Conservation (phyloP, 1,284 basidiomycete genomes). For the Jaminaea rosea region DNA sequence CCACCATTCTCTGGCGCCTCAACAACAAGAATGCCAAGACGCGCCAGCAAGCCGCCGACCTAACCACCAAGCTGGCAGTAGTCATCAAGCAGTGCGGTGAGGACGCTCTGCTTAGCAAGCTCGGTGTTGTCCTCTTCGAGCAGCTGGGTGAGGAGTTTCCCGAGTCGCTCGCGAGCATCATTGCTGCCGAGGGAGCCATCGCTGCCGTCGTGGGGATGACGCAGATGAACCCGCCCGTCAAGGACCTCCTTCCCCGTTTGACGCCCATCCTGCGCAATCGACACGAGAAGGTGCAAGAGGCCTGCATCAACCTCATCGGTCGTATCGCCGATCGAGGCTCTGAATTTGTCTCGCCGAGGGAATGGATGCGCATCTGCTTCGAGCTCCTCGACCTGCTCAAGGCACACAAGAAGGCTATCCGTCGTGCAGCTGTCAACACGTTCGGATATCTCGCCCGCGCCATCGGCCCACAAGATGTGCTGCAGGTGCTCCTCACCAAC, state of each 20-base stretch:
- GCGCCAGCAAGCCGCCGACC: slow-evolving; percentile 93
- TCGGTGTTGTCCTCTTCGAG: slow-evolving; percentile 93
- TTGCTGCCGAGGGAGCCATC: slow-evolving; percentile 94
- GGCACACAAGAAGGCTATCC: slow-evolving; percentile 97
- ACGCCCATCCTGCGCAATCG: slow-evolving; percentile 96
- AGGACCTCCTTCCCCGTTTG: slow-evolving; percentile 96
- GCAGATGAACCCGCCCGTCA: slow-evolving; percentile 98
- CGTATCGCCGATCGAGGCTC: slow-evolving; percentile 98
- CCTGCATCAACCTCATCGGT: slow-evolving; percentile 97
- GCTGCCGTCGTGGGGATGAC: slow-evolving; percentile 99
- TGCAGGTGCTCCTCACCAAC: slow-evolving; percentile 92
- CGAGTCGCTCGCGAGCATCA: slow-evolving; percentile 91
- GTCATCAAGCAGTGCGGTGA: slow-evolving; percentile 99
- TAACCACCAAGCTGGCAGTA: slow-evolving; percentile 85
- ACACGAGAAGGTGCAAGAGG: slow-evolving; percentile 99
- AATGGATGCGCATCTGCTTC: slow-evolving; percentile 99
- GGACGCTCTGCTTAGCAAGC: slow-evolving; percentile 86
- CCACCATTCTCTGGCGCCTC: slow-evolving; percentile 96
- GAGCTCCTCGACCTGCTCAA: slow-evolving; percentile 94
- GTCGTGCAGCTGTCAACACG: slow-evolving; percentile 96
- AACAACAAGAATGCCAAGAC: slow-evolving; percentile 99
- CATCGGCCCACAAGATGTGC: slow-evolving; percentile 95
- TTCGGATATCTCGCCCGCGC: slow-evolving; percentile 99
- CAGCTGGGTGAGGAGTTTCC: slow-evolving; percentile 99
- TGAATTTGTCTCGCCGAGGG: slow-evolving; percentile 93